Conservation (phyloP, 73 alveolate species). For the Halteria grandinella region DNA sequence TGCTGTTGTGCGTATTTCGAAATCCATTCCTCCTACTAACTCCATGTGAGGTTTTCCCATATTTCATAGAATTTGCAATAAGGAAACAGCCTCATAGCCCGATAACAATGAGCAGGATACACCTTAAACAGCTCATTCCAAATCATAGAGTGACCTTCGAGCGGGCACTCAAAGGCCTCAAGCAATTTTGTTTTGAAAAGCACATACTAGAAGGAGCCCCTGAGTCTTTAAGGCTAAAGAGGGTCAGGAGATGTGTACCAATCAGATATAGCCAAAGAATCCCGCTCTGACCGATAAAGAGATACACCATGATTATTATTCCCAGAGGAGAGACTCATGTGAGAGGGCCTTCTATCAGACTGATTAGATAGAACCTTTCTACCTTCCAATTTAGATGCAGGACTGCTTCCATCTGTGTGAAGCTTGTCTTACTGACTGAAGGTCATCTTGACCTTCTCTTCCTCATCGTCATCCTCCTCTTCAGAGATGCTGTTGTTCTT, state of each 20-base stretch:
- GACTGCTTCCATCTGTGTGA: constrained; percentile 19
- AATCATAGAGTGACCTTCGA: constrained; percentile 27
- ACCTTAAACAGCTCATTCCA: constrained; percentile 22
- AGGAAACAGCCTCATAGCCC: constrained; percentile 22
- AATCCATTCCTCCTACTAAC: constrained; percentile 33
- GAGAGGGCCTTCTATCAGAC: neutral
- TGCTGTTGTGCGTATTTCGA: too few relatives aligned
- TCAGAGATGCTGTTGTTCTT: neutral
- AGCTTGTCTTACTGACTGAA: neutral
- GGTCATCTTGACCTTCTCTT: neutral
- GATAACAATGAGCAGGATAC: constrained; percentile 13
- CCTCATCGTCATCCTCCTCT: constrained; percentile 49
- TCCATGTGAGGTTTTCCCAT: constrained; percentile 25
- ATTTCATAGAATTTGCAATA: constrained; percentile 1
- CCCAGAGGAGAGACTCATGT: neutral
- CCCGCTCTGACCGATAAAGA: neutral
- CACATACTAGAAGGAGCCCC: neutral
- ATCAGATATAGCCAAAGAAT: neutral
- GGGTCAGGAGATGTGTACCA: neutral
- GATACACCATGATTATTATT: neutral
- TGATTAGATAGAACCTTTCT: neutral
- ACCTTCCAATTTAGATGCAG: neutral
- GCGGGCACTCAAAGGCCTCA: constrained; percentile 39
- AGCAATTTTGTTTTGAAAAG: constrained; percentile 8
- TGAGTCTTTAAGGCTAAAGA: too few relatives aligned